These are phyloP conservation scores for Aquilaria yunnanensis DNA, from an alignment of 345 rosid genomes.

Conservation along the genomic window DNA sequence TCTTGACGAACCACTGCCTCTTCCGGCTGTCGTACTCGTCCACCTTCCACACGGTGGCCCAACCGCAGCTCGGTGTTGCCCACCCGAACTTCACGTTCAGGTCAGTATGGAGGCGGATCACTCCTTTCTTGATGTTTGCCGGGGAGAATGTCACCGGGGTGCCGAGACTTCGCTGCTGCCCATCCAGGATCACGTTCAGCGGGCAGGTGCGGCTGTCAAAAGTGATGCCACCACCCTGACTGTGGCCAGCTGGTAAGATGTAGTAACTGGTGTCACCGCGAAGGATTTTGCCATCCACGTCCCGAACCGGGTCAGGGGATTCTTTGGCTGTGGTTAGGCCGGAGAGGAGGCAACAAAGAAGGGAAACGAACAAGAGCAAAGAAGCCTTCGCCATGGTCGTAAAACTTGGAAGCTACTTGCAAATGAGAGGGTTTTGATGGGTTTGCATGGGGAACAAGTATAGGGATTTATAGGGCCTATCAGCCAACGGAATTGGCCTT, in stretches of 20 bases:
- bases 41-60: conserved; percentile 48
- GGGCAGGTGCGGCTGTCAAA: conserved; percentile 25
- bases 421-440: too few species aligned
- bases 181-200: conserved; percentile 25
- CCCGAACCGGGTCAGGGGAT: conserved; percentile 21
- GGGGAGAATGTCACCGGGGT: conserved; percentile 26
- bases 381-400: too few species aligned
- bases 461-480: too few species aligned
- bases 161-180: conserved; percentile 15
- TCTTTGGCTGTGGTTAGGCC: conserved; percentile 2
- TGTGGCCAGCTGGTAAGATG: conserved; percentile 23
- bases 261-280: conserved; percentile 16
- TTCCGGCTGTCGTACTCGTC: conserved; percentile 24
- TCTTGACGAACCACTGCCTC: conserved; percentile 32
- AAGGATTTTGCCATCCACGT: conserved; percentile 17
- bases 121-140: conserved; percentile 16
- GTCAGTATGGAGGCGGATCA: conserved; percentile 26
- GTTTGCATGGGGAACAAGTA: too few species aligned
- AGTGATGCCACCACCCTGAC: conserved; percentile 31
- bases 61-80: conserved; percentile 25
- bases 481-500: too few species aligned
- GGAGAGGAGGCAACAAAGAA: conserved; percentile 14
- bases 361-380: too few species aligned
- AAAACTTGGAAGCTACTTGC: too few species aligned
- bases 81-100: conserved; percentile 39